A percentile compares a stretch with the other conserved stretches of the same genome.
Conservation (phyloP, 2,329 filamentous ascomycete genomes). For the Epicoccum nigrum region DNA sequence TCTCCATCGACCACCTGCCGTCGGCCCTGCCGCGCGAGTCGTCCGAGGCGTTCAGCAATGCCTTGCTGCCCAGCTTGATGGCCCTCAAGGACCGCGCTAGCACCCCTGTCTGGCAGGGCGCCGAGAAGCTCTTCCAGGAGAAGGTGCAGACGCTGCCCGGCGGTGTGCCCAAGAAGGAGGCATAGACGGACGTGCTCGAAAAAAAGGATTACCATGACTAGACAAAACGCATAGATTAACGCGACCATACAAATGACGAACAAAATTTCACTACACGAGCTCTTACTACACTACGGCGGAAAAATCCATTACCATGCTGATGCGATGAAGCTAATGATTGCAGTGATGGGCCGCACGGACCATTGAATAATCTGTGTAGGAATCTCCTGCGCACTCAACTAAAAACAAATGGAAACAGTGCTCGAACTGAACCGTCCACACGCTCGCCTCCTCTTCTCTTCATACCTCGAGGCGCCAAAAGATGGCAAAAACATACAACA, state of each 20-base stretch:
- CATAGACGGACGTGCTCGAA: constrained; percentile 18
- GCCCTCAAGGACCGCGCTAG: constrained; percentile 76
- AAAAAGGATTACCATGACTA: not conserved
- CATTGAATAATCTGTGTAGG: no score
- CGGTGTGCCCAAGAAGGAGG: constrained; percentile 41
- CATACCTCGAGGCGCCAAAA: no score
- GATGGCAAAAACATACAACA: no score
- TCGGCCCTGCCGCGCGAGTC: constrained; percentile 83
- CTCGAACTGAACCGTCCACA: no score
- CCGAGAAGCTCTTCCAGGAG: constrained; percentile 82
- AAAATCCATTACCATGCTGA: no score
- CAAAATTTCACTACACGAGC: no score
- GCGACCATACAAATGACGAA: not conserved
- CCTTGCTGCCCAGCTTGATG: constrained; percentile 77
- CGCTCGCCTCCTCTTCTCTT: no score
- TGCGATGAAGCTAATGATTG: no score
- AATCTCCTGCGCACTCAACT: no score
- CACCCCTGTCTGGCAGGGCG: constrained; percentile 80
- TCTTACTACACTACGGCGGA: no score
- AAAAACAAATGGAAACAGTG: no score
- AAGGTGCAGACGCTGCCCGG: constrained; percentile 75
- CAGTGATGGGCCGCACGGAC: no score
- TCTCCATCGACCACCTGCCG: constrained; percentile 61
- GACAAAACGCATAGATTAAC: constrained; percentile 14
- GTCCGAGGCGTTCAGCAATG: constrained; percentile 81